Evolutionary conservation across 257 asterid genomes (phyloP), one percentile per base, ranked within the genome.

Genomic region (Linaria vulgaris): DNA sequence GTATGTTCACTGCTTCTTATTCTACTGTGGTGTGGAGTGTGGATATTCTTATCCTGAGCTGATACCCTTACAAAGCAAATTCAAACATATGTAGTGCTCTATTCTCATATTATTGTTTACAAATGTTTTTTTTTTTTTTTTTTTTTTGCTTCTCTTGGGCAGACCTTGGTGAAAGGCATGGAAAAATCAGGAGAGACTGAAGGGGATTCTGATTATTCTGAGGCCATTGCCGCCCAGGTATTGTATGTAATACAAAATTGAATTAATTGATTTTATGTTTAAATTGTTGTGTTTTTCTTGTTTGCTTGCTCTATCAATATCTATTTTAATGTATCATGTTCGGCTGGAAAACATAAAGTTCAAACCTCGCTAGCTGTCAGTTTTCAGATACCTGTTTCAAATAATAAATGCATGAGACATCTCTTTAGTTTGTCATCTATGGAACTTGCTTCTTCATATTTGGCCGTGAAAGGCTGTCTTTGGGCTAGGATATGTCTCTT

Each of bases 141-240:
- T n/a, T n/a, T n/a, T n/a, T 25, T 54, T 54, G 59, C 37, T 25
- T 4, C 24, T 23, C 15, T 3, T 54, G 43, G 15, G 72, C 83
- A 90, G 97, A 72, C 69, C 53, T 38, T 85, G 76, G 69, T 85
- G 25, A 85, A 76, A 79, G 76, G 74, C 67, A 60, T 74, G 72
- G 96, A 82, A 67, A 74, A 74, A 57, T 58, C 73, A 2, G 87
- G 85, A 37, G 88, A 77, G 20, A 12, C 68, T 5, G 96, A 83
- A 52, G 85, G 78, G 31, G 76, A 75, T 31, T 3, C 38, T 15
- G 59, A 54, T 31, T 13, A 17, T 17, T 16, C 45, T 56, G 44
- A 54, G n/a, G 59, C 78, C 48, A 58, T 84, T 55, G 86, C 84
- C 46, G 53, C 82, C 57, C 96, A 90, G 94, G 97, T 88, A 73